phyloP scores from a whole-genome alignment of 257 asterid species.

The Primulina eburnea region DNA sequence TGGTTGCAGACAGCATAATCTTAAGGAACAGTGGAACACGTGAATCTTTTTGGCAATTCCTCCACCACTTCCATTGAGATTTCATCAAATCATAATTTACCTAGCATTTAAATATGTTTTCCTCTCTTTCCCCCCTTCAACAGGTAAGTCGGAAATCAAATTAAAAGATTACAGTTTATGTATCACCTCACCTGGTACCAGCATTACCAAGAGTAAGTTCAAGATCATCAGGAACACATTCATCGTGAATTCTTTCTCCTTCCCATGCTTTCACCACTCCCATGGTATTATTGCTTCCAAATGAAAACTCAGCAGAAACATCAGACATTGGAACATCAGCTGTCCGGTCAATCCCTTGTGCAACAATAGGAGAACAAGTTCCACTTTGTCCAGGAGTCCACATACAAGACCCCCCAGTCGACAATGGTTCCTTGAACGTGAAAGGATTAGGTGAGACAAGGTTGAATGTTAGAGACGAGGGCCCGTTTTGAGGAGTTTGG shows the following conservation, averaged over 20 bases:
- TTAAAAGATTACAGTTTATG: background rate
- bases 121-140: background rate
- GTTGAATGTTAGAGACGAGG: constrained; percentile 89
- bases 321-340: constrained; percentile 95
- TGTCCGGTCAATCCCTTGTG: constrained; percentile 61
- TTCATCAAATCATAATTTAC: constrained; percentile 14
- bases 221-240: constrained; percentile 87
- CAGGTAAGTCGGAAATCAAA: background rate
- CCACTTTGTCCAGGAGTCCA: constrained; percentile 99
- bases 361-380: constrained; percentile 84
- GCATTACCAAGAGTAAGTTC: constrained; percentile 95
- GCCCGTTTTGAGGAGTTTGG: constrained; percentile 85
- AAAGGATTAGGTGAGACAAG: constrained; percentile 79
- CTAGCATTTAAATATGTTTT: background rate
- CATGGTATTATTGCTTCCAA: constrained; percentile 51
- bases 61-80: constrained; percentile 42
- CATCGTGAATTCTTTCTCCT: constrained; percentile 96
- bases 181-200: constrained; percentile 54
- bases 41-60: constrained; percentile 4
- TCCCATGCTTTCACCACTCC: constrained; percentile 95
- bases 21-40: constrained; percentile 1
- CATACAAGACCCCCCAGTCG: constrained; percentile 88
- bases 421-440: constrained; percentile 65
- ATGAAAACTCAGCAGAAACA: constrained; percentile 88
- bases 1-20: constrained; percentile 22